Conservation (phyloP, 208 protist genomes). For the Pavlovales sp. region DNA sequence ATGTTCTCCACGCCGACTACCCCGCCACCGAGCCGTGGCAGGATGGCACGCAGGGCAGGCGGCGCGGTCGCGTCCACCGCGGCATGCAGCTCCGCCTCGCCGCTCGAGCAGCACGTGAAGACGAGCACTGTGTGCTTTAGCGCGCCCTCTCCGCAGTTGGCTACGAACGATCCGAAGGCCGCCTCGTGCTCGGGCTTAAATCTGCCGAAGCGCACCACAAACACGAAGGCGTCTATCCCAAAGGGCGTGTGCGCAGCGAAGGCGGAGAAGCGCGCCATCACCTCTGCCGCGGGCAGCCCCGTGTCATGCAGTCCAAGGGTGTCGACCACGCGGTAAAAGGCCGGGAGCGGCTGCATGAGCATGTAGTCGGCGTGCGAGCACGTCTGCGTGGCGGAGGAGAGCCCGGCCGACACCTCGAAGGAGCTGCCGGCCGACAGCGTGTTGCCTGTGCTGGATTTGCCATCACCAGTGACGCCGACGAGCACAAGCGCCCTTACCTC, state of each 20-base stretch:
- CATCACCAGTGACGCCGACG: slow-evolving; percentile 6
- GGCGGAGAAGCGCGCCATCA: not conserved
- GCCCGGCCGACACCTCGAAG: not conserved
- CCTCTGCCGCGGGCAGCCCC: not conserved
- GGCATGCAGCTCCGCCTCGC: not conserved
- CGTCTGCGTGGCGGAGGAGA: not conserved
- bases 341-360: not conserved
- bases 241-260: not conserved
- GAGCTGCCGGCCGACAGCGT: not conserved
- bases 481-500: not conserved
- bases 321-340: not conserved
- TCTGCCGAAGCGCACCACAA: slow-evolving; percentile 2
- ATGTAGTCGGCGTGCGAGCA: not conserved
- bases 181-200: slow-evolving; percentile 8
- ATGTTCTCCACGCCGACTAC: not conserved
- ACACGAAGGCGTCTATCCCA: not conserved
- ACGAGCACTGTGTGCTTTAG: not conserved
- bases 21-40: not conserved
- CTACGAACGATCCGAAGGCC: not conserved
- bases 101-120: not conserved
- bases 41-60: not conserved
- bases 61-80: not conserved
- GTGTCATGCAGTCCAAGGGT: slow-evolving; percentile 9
- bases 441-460: not conserved
- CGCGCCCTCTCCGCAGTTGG: not conserved